Percentiles rank a stretch among this genome's conserved stretches.
These are phyloP conservation scores for Verticillium zaregamsianum DNA, from an alignment of 2,329 filamentous ascomycete species.

Conservation along the genomic window DNA sequence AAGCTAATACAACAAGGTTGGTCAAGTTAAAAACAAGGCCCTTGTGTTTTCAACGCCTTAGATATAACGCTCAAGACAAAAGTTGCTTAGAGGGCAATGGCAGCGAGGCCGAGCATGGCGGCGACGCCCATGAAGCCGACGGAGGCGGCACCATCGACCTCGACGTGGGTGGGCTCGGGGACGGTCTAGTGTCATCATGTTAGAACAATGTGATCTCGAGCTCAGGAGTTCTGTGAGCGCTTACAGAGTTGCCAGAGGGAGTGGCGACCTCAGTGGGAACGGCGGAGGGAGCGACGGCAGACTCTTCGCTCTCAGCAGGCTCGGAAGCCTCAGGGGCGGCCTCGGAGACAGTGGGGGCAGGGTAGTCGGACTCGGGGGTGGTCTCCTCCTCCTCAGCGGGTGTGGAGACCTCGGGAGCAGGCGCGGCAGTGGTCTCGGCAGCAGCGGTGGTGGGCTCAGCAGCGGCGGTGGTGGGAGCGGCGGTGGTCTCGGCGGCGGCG, in stretches of 20 bases:
- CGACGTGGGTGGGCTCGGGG: conserved; percentile 2
- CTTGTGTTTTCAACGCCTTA: neutral
- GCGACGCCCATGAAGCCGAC: conserved; percentile 9
- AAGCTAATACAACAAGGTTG: neutral
- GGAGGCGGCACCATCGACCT: conserved; percentile 8
- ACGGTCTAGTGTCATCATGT: neutral
- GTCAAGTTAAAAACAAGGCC: neutral
- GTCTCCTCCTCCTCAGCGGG: neutral
- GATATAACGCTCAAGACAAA: neutral
- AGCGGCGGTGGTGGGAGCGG: neutral
- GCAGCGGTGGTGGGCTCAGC: neutral
- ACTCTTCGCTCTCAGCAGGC: neutral
- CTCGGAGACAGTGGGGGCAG: neutral
- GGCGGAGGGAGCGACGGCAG: neutral
- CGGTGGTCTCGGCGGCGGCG: neutral
- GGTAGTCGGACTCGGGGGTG: neutral
- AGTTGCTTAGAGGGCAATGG: conserved; percentile 10
- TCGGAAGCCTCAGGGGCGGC: neutral
- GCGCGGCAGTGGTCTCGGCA: neutral
- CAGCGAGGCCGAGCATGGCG: conserved; percentile 10
- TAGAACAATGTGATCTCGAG: neutral
- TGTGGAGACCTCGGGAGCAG: neutral
- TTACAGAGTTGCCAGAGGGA: neutral
- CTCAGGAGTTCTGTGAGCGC: neutral
- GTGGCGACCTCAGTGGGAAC: neutral